Evolutionary conservation across 2,329 filamentous ascomycete species (phyloP).

Genomic region (Nemania sp.): DNA sequence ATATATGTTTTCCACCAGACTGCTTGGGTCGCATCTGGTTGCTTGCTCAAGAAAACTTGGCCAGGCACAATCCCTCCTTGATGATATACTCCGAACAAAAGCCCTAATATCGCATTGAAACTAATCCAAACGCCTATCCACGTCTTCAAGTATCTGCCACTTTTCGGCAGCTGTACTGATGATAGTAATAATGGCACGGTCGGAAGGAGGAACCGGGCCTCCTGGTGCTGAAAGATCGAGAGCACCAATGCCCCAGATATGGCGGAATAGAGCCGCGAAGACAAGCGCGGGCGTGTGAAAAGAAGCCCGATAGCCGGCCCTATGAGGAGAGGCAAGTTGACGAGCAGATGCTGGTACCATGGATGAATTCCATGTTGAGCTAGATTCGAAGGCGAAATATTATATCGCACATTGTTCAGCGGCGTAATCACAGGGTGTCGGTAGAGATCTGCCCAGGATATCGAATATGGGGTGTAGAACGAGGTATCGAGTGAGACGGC

Average conservation of each 20-base stretch:
- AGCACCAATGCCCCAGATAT: constrained; percentile 72
- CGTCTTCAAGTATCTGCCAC: constrained; percentile 50
- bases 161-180: constrained; percentile 69
- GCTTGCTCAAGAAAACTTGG: constrained; percentile 74
- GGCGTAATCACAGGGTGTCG: constrained; percentile 72
- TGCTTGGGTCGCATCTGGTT: constrained; percentile 69
- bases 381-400: constrained; percentile 70
- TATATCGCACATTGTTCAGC: constrained; percentile 78
- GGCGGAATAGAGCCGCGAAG: constrained; percentile 71
- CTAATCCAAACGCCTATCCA: constrained; percentile 68
- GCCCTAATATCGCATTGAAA: constrained; percentile 70
- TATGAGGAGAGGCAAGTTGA: constrained; percentile 72
- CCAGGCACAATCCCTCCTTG: constrained; percentile 78
- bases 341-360: constrained; percentile 75
- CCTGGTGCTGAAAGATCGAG: constrained; percentile 78
- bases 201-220: constrained; percentile 77
- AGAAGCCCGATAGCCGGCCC: constrained; percentile 70
- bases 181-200: constrained; percentile 77
- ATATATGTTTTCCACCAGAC: constrained; percentile 89
- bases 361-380: constrained; percentile 78
- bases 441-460: constrained; percentile 68
- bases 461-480: constrained; percentile 71
- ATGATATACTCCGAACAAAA: constrained; percentile 81
- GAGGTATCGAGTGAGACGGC: constrained; percentile 83
- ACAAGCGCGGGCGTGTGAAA: constrained; percentile 60